Conservation (phyloP, 345 rosid genomes). For the Psidium guajava region DNA sequence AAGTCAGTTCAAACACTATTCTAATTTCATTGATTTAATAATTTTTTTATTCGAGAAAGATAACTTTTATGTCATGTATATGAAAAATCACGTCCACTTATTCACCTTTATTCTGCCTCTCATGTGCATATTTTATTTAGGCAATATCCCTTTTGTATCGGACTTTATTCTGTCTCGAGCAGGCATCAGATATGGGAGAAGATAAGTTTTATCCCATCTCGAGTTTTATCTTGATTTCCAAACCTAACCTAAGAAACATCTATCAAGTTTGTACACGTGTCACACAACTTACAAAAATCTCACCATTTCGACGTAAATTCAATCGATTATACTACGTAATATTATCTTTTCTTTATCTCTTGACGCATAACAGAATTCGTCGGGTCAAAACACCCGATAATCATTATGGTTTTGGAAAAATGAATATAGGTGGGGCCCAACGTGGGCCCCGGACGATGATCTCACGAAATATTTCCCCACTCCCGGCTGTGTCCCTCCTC, state of each 20-base stretch:
- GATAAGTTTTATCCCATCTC: too few species aligned
- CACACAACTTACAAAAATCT: accelerated
- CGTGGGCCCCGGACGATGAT: not conserved
- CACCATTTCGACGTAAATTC: not conserved
- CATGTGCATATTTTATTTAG: too few species aligned
- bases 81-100: too few species aligned
- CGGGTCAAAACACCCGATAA: not conserved
- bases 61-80: too few species aligned
- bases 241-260: not conserved
- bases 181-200: too few species aligned
- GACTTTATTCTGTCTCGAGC: too few species aligned
- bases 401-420: not conserved
- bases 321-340: accelerated
- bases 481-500: not conserved
- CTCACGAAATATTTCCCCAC: not conserved
- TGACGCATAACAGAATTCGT: accelerated
- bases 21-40: too few species aligned
- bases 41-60: too few species aligned
- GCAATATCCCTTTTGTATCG: too few species aligned
- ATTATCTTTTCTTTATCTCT: not conserved
- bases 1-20: too few species aligned
- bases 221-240: too few species aligned
- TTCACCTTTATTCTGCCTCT: too few species aligned
- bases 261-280: not conserved
- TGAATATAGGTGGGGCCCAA: not conserved